These are phyloP conservation scores for Coemansia sp. DNA, from an alignment of 192 early-diverging fungal genomes.

Conservation along the genomic window DNA sequence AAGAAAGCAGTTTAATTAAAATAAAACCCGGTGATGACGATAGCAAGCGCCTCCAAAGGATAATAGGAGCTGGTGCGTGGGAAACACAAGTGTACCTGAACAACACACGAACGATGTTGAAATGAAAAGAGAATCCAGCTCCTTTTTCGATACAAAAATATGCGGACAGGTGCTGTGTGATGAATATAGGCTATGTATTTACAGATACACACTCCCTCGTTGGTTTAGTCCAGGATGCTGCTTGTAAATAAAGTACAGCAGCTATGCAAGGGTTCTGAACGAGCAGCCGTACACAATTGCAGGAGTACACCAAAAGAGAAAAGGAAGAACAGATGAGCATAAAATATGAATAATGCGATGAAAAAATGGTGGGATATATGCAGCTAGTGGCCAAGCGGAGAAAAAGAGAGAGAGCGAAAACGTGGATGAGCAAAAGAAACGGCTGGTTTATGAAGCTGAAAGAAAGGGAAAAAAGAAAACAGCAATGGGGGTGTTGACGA, in stretches of 20 bases:
- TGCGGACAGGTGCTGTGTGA: not conserved
- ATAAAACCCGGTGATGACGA: not conserved
- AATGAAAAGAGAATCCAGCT: not conserved
- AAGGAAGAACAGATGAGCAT: not conserved
- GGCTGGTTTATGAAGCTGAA: not conserved
- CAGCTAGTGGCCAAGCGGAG: not conserved
- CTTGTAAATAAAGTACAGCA: not conserved
- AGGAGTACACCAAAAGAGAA: not conserved
- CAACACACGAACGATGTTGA: not conserved
- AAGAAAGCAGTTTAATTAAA: conserved; percentile 5
- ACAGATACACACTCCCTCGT: not conserved
- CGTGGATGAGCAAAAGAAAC: not conserved
- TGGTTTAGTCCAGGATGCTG: not conserved
- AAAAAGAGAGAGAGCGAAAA: not conserved
- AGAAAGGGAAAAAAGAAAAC: conserved; percentile 4
- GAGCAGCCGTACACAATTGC: conserved; percentile 1
- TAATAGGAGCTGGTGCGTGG: not conserved
- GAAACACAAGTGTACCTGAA: not conserved
- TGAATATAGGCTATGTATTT: not conserved
- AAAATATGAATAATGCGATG: not conserved
- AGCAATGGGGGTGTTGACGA: conserved; percentile 1
- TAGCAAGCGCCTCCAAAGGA: not conserved
- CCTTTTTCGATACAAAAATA: not conserved
- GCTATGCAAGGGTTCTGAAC: conserved; percentile 1
- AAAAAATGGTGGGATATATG: not conserved